Conservation (phyloP, 2,329 filamentous ascomycete genomes). For the Fusarium kyushuense region DNA sequence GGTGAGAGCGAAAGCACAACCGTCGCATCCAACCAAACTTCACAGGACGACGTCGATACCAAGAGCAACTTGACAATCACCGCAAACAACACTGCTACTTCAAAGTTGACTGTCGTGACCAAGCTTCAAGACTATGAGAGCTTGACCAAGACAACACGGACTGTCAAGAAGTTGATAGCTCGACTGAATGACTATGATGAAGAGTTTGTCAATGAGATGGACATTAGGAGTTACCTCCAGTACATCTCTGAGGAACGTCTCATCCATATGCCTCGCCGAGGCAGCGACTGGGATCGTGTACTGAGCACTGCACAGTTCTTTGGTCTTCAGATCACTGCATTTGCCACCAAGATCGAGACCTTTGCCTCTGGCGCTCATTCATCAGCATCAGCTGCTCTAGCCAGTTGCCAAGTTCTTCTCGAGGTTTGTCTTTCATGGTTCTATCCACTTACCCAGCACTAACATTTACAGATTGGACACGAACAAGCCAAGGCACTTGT, state of each 20-base stretch:
- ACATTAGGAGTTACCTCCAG: conserved; percentile 49
- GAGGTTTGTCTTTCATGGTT: conserved; percentile 47
- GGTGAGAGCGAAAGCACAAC: conserved; percentile 33
- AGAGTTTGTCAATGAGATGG: conserved; percentile 37
- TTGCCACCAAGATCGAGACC: conserved; percentile 51
- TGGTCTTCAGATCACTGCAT: conserved; percentile 55
- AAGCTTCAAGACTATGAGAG: conserved; percentile 25
- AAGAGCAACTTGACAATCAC: conserved; percentile 6
- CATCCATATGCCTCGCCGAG: conserved; percentile 56
- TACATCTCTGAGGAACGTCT: conserved; percentile 56
- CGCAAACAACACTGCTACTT: neutral
- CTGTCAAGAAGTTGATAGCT: conserved; percentile 36
- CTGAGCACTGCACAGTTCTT: conserved; percentile 57
- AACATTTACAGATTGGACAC: conserved; percentile 54
- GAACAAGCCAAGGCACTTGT: conserved; percentile 54
- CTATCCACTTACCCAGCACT: rapidly evolving
- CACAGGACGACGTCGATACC: conserved; percentile 7
- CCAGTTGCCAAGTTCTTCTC: conserved; percentile 55
- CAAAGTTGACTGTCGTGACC: neutral
- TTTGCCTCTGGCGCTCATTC: conserved; percentile 39
- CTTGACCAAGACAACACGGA: conserved; percentile 31
- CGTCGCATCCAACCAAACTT: conserved; percentile 20
- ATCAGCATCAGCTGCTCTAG: conserved; percentile 51
- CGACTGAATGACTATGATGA: conserved; percentile 41
- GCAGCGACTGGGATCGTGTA: conserved; percentile 58